Base-by-base conservation (phyloP, 192 early-diverging fungal species). In the Chytriomyces confervae region DNA sequence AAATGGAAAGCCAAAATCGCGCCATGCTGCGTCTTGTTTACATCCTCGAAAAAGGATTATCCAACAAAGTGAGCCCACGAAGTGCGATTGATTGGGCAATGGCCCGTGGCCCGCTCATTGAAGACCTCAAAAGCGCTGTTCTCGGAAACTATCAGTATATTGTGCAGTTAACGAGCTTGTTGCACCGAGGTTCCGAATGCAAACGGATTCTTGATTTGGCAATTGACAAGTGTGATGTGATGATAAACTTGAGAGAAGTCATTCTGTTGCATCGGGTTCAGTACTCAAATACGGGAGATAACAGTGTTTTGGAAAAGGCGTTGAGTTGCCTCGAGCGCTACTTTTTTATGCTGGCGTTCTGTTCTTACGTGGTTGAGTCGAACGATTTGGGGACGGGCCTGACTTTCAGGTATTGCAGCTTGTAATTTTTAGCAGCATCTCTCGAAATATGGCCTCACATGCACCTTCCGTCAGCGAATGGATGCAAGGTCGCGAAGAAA, bases 81-180 rank as follows among this genome's bases (percentile, higher is more conserved):
- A 85, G 86, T 9, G 86, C 87, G 3, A 79, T 90, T 44, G 88
- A 91, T 63, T 90, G 89, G 88, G 84, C 84, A 0, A 71, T 91
- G 36, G 84, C 82, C 10, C 74, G 88, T 3, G 85, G 86, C 5
- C 79, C 80, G 1, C 60, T 87, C n/a, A 82, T 91, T 68, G 82
- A 85, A 44, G 86, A 87, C 23, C 72, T 91, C 1, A 87, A 86
- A 49, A 79, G 75, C 49, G 89, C 88, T 7, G 81, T 91, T 24
- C 66, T 80, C n/a, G 90, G 90, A 45, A 88, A 90, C 43, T 91
- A 89, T 66, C 82, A 80, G 13, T 80, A 72, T 43, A 86, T 91
- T 53, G 44, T 69, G 0, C 77, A 83, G 7, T 72, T 91, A 0
- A 46, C 71, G 29, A 82, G 83, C 48, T 79, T 88, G 0, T 48